Conservation (phyloP, 768 basidiomycete species). For the Aureoboletus auriporus region DNA sequence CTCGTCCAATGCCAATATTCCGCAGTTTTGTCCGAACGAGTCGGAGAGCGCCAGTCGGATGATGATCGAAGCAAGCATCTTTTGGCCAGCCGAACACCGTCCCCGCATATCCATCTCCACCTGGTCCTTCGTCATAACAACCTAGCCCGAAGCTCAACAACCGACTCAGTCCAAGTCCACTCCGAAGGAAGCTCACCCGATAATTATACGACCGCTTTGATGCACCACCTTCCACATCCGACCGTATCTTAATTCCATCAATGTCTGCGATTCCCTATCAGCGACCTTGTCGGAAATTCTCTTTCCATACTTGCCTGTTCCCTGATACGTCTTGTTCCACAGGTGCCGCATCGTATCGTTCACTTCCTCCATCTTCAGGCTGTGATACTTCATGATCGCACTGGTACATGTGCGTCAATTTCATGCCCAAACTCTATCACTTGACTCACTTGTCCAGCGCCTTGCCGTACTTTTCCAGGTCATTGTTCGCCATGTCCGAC, state of each 20-base stretch:
- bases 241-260: slow-evolving; percentile 93
- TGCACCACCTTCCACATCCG: slow-evolving; percentile 88
- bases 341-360: slow-evolving; percentile 96
- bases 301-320: slow-evolving; percentile 63
- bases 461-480: slow-evolving; percentile 96
- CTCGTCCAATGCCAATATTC: slow-evolving; percentile 95
- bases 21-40: slow-evolving; percentile 96
- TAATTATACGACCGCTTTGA: slow-evolving; percentile 96
- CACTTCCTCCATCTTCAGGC: slow-evolving; percentile 98
- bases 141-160: slow-evolving; percentile 43
- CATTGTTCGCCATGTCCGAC: slow-evolving; percentile 96
- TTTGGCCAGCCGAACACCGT: slow-evolving; percentile 96
- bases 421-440: neutral
- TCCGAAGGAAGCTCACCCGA: slow-evolving; percentile 51
- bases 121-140: slow-evolving; percentile 98
- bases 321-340: slow-evolving; percentile 99
- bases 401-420: slow-evolving; percentile 38
- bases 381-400: slow-evolving; percentile 98
- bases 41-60: slow-evolving; percentile 96
- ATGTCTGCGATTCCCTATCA: slow-evolving; percentile 62
- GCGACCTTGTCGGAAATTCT: slow-evolving; percentile 4
- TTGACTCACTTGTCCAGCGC: slow-evolving; percentile 85
- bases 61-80: slow-evolving; percentile 97
- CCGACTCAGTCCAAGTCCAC: slow-evolving; percentile 3
- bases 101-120: slow-evolving; percentile 99